Conservation (phyloP, 1,284 basidiomycete genomes). For the Cerrena zonata region DNA sequence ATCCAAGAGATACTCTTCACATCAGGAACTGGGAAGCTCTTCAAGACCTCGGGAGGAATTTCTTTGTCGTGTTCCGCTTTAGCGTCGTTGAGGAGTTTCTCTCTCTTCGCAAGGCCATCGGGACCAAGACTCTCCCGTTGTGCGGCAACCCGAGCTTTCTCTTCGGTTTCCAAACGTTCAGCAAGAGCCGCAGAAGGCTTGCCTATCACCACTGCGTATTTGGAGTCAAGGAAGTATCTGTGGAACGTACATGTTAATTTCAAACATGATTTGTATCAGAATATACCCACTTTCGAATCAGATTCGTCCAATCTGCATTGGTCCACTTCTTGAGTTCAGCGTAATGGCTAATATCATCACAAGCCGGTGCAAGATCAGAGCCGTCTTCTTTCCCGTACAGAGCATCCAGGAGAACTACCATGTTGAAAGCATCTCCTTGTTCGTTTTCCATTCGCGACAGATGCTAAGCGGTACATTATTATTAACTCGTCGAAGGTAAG, state of each 20-base stretch:
- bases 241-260: constrained; percentile 8
- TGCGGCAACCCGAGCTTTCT: constrained; percentile 70
- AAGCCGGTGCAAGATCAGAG: constrained; percentile 65
- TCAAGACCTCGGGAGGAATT: constrained; percentile 79
- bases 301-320: constrained; percentile 69
- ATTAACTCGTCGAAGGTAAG: not conserved
- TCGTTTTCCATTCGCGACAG: constrained; percentile 71
- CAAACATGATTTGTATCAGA: not conserved
- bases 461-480: constrained; percentile 3
- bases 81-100: constrained; percentile 70
- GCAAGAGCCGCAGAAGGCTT: constrained; percentile 86
- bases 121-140: constrained; percentile 74
- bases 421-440: constrained; percentile 72
- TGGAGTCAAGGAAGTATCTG: constrained; percentile 75
- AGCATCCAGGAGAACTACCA: constrained; percentile 78
- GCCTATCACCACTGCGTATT: constrained; percentile 73
- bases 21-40: constrained; percentile 80
- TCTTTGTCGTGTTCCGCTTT: constrained; percentile 82
- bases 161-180: constrained; percentile 75
- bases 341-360: constrained; percentile 80
- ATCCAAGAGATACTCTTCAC: constrained; percentile 93
- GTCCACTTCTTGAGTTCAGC: constrained; percentile 67
- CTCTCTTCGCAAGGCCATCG: constrained; percentile 73
- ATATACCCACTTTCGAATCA: constrained; percentile 70
- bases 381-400: constrained; percentile 85